phyloP scores from a whole-genome alignment of 2,329 filamentous ascomycete species.

The Penicillium expansum region DNA sequence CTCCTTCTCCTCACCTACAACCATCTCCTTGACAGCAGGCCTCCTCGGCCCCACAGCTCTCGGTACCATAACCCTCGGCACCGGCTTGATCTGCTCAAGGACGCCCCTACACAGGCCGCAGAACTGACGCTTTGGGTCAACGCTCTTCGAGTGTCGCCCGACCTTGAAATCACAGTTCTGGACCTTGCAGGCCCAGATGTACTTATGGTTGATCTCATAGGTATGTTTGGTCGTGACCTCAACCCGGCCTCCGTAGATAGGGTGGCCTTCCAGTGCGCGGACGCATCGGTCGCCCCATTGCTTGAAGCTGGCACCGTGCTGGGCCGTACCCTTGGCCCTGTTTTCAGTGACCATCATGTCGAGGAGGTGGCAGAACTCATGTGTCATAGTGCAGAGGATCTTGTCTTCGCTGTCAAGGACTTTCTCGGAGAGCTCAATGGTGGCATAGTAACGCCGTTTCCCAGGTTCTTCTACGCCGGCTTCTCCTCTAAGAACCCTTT shows the following conservation, averaged over 20 bases:
- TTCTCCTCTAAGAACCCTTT: constrained; percentile 3
- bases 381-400: constrained; percentile 85
- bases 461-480: not conserved
- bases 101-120: constrained; percentile 73
- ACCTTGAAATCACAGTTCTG: constrained; percentile 65
- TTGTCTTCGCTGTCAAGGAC: constrained; percentile 76
- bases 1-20: not conserved
- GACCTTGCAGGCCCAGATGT: constrained; percentile 71
- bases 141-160: constrained; percentile 81
- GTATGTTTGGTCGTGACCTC: constrained; percentile 84
- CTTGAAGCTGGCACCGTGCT: constrained; percentile 84
- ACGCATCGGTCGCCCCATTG: constrained; percentile 54
- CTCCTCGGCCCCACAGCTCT: constrained; percentile 41
- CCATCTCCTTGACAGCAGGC: constrained; percentile 1
- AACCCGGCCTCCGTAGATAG: constrained; percentile 59
- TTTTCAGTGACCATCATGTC: constrained; percentile 85
- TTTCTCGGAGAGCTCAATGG: constrained; percentile 84
- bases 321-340: constrained; percentile 33
- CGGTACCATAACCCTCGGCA: constrained; percentile 59
- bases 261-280: constrained; percentile 36
- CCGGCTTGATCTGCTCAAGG: constrained; percentile 76
- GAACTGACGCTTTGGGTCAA: constrained; percentile 67
- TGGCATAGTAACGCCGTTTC: constrained; percentile 59
- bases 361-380: constrained; percentile 92
- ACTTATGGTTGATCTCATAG: constrained; percentile 91